A percentile compares a stretch with the other conserved stretches of the same genome.
These are phyloP conservation scores for Domatiomyces catenatus DNA, from an alignment of 2,329 filamentous ascomycete species.

Conservation along the genomic window DNA sequence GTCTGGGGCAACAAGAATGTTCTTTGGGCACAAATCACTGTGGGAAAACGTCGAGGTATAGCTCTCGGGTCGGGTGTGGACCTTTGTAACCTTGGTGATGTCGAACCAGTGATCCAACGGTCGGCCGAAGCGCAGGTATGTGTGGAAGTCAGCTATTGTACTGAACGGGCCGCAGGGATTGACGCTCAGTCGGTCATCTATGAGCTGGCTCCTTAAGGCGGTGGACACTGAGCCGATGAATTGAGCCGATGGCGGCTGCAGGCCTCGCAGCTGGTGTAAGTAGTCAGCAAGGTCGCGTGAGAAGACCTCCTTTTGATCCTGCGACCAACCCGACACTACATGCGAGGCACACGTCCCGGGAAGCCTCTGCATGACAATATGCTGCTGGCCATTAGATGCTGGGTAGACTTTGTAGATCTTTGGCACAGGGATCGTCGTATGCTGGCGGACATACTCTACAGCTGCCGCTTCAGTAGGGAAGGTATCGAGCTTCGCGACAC, in stretches of 20 bases:
- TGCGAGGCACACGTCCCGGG: background rate
- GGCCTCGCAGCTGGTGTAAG: background rate
- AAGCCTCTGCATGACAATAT: background rate
- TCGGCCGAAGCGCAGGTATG: background rate
- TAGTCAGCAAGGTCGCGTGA: background rate
- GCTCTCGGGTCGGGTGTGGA: background rate
- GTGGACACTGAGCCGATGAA: background rate
- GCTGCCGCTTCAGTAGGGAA: background rate
- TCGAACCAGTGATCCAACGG: too few species aligned
- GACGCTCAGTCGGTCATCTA: background rate
- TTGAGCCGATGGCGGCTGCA: background rate
- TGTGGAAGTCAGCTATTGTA: background rate
- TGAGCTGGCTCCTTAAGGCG: background rate
- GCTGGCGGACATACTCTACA: background rate
- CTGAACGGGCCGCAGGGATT: background rate
- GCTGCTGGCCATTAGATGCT: background rate
- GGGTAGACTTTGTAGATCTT: background rate
- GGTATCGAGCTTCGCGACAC: background rate
- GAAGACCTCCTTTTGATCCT: background rate
- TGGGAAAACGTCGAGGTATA: conserved; percentile 9
- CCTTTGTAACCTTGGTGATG: background rate
- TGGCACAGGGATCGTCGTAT: background rate
- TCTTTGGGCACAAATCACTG: conserved; percentile 14
- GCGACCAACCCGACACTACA: background rate
- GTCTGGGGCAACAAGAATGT: conserved; percentile 14